A percentile compares a stretch with the other conserved stretches of the same genome.
phyloP scores from a whole-genome alignment of 2,329 filamentous ascomycete genomes.

The Teratosphaeria destructans region DNA sequence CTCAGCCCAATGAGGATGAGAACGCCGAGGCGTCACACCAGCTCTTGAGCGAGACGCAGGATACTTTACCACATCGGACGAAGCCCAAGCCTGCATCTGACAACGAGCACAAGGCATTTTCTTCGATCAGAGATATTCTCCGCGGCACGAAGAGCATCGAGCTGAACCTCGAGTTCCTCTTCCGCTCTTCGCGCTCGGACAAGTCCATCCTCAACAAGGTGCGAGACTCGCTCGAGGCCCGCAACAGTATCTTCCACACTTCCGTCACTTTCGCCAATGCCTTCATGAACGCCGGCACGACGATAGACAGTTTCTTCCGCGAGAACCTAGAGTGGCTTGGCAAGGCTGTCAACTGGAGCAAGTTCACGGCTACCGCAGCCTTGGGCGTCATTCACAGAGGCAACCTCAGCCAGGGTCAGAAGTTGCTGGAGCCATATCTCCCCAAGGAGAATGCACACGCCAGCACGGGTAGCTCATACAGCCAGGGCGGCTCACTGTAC shows the following conservation, averaged over 20 bases:
- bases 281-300: conserved; percentile 98
- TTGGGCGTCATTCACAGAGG: conserved; percentile 93
- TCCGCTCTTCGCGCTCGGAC: conserved; percentile 89
- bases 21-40: conserved; percentile 49
- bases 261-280: conserved; percentile 95
- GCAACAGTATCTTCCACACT: conserved; percentile 97
- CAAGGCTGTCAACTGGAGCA: conserved; percentile 98
- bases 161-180: conserved; percentile 91
- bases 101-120: conserved; percentile 45
- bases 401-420: conserved; percentile 85
- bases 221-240: conserved; percentile 84
- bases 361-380: conserved; percentile 94
- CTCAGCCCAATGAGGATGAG: conserved; percentile 26
- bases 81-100: conserved; percentile 36
- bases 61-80: conserved; percentile 30
- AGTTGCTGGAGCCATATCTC: conserved; percentile 88
- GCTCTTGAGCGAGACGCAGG: conserved; percentile 48
- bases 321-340: conserved; percentile 97
- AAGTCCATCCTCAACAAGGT: conserved; percentile 90
- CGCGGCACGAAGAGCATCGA: conserved; percentile 89
- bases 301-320: conserved; percentile 96
- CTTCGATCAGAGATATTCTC: conserved; percentile 53
- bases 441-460: conserved; percentile 65
- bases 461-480: conserved; percentile 73
- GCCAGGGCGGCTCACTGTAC: conserved; percentile 90